phyloP scores from a whole-genome alignment of 129 eudicot species.

The Artemisia tridentata region DNA sequence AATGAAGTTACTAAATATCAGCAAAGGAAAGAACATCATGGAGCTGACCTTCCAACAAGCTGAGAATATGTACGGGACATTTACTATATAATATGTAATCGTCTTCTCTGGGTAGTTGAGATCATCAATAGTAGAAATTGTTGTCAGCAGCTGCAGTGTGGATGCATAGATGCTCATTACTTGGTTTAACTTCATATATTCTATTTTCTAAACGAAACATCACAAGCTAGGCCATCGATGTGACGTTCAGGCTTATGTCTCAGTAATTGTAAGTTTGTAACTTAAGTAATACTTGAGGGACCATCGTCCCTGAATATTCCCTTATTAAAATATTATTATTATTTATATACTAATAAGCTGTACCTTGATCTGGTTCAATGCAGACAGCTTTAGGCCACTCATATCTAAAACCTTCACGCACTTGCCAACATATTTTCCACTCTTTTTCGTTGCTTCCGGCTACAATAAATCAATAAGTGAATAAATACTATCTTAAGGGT shows the following conservation, averaged over 20 bases:
- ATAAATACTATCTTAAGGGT: too few species aligned
- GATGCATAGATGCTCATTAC: conserved; percentile 2
- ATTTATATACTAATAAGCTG: neutral
- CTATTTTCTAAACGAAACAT: too few species aligned
- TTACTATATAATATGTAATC: conserved; percentile 63
- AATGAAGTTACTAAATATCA: neutral
- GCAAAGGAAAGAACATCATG: neutral
- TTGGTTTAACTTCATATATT: neutral
- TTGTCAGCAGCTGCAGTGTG: conserved; percentile 53
- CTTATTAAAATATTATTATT: neutral
- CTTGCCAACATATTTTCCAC: conserved; percentile 54
- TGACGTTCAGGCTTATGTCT: too few species aligned
- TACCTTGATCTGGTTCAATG: conserved; percentile 67
- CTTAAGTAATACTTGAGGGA: too few species aligned
- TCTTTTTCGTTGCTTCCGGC: conserved; percentile 55
- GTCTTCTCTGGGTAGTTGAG: conserved; percentile 78
- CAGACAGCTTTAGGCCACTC: conserved; percentile 74
- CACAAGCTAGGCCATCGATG: too few species aligned
- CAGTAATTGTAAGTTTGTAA: too few species aligned
- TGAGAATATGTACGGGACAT: too few species aligned
- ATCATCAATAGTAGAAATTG: conserved; percentile 65
- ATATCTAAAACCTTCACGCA: conserved; percentile 71
- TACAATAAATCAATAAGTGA: too few species aligned
- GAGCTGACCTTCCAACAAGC: too few species aligned
- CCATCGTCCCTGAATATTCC: too few species aligned